These are phyloP conservation scores for Podospora australis DNA, from an alignment of 495 filamentous ascomycete genomes.

Conservation along the genomic window DNA sequence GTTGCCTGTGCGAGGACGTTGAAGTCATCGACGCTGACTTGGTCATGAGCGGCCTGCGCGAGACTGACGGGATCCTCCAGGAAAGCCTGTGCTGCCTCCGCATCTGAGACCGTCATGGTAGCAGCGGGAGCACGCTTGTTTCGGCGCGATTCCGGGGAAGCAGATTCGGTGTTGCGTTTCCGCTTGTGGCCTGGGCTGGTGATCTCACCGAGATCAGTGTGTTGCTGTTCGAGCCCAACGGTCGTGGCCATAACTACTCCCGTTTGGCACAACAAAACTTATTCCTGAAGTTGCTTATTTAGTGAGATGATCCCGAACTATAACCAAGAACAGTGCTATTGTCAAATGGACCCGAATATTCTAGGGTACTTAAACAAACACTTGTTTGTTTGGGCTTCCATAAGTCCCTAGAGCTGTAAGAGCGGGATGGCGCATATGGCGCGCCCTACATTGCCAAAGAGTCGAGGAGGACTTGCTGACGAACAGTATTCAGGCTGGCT, in stretches of 20 bases:
- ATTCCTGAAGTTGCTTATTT: no score
- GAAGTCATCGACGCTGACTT: slow-evolving; percentile 41
- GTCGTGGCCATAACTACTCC: slow-evolving; percentile 40
- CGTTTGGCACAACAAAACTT: no score
- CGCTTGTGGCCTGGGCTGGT: slow-evolving; percentile 36
- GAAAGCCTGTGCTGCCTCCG: slow-evolving; percentile 35
- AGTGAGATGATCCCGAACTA: no score
- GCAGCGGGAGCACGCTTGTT: slow-evolving; percentile 38
- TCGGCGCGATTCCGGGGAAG: slow-evolving; percentile 38
- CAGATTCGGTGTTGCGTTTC: slow-evolving; percentile 37
- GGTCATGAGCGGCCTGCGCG: slow-evolving; percentile 40
- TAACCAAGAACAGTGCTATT: no score
- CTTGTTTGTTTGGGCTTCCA: no score
- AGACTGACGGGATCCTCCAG: slow-evolving; percentile 40
- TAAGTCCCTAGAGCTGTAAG: no score
- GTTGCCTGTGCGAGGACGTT: slow-evolving; percentile 42
- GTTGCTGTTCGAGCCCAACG: slow-evolving; percentile 31
- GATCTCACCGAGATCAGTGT: slow-evolving; percentile 27
- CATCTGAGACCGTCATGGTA: slow-evolving; percentile 29
- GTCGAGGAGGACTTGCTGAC: no score
- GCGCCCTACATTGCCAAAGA: no score
- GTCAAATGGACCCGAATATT: no score
- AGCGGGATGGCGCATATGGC: no score
- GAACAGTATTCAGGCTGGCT: no score
- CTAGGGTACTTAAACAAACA: no score